Conservation (phyloP, 352 stramenopile genomes). For the Phytophthora citrophthora region DNA sequence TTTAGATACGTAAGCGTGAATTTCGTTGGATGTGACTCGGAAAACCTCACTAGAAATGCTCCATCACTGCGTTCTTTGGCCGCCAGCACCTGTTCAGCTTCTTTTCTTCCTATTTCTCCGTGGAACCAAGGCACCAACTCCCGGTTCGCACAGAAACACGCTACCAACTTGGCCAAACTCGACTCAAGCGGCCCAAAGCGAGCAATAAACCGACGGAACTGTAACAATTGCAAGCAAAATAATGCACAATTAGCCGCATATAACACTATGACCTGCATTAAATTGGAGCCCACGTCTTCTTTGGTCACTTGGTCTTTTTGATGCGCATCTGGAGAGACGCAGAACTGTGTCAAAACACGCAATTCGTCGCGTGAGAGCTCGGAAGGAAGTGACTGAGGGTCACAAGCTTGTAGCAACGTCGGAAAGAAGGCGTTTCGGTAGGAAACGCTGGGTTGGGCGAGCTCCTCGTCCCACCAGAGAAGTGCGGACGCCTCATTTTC, state of each 20-base stretch:
- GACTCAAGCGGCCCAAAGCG: constrained; percentile 75
- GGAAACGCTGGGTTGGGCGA: constrained; percentile 29
- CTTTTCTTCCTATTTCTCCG: constrained; percentile 53
- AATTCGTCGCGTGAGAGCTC: constrained; percentile 69
- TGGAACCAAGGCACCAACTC: constrained; percentile 83
- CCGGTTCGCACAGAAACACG: constrained; percentile 62
- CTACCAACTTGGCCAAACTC: constrained; percentile 61
- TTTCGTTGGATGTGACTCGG: constrained; percentile 76
- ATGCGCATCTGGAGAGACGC: constrained; percentile 51
- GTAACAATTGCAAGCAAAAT: constrained; percentile 10
- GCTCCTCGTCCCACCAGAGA: constrained; percentile 49
- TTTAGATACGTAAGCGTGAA: constrained; percentile 86
- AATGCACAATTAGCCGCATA: constrained; percentile 4
- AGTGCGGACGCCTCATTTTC: constrained; percentile 23
- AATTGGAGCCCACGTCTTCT: constrained; percentile 40
- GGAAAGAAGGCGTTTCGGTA: constrained; percentile 60
- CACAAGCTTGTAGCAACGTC: constrained; percentile 51
- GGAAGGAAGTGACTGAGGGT: constrained; percentile 35
- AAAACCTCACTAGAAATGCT: constrained; percentile 81
- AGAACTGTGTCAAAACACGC: constrained; percentile 59
- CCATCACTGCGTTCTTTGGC: constrained; percentile 47
- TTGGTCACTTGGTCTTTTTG: constrained; percentile 49
- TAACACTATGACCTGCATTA: not conserved
- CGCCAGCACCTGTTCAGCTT: constrained; percentile 54
- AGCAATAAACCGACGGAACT: constrained; percentile 72